These are phyloP conservation scores for Torrubiella hemipterigena DNA, from an alignment of 2,329 filamentous ascomycete species.

Conservation along the genomic window DNA sequence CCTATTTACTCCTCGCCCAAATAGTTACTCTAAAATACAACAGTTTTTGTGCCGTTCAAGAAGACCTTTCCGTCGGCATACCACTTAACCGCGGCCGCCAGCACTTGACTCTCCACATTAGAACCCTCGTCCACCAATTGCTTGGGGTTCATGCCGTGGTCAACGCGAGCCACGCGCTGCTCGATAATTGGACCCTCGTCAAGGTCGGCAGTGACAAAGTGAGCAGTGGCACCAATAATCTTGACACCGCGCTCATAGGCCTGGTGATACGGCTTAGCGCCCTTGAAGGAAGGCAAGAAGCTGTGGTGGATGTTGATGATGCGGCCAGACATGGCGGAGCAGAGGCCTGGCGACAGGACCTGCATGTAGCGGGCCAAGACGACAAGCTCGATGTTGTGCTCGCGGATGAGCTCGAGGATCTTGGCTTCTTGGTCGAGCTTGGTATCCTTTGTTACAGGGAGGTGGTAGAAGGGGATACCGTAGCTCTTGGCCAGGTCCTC, in stretches of 20 bases:
- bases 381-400: slow-evolving; percentile 64
- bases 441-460: slow-evolving; percentile 69
- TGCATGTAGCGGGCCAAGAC: slow-evolving; percentile 84
- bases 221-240: slow-evolving; percentile 76
- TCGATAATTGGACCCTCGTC: slow-evolving; percentile 85
- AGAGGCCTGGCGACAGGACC: slow-evolving; percentile 63
- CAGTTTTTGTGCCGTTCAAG: slow-evolving; percentile 68
- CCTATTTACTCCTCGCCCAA: too few species aligned
- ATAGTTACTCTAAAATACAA: slow-evolving; percentile 65
- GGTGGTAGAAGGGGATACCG: slow-evolving; percentile 67
- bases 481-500: slow-evolving; percentile 57
- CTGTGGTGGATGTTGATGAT: slow-evolving; percentile 92
- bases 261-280: slow-evolving; percentile 80
- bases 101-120: slow-evolving; percentile 73
- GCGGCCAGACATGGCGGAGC: slow-evolving; percentile 66
- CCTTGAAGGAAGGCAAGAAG: slow-evolving; percentile 80
- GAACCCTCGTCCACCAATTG: slow-evolving; percentile 68
- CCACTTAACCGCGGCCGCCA: slow-evolving; percentile 75
- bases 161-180: slow-evolving; percentile 66
- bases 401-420: slow-evolving; percentile 57
- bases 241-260: slow-evolving; percentile 78
- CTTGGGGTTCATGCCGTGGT: slow-evolving; percentile 65
- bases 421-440: slow-evolving; percentile 61
- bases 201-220: slow-evolving; percentile 75
- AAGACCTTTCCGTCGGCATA: slow-evolving; percentile 69